phyloP scores from a whole-genome alignment of 306 rosid species.

The Malus sylvestris region DNA sequence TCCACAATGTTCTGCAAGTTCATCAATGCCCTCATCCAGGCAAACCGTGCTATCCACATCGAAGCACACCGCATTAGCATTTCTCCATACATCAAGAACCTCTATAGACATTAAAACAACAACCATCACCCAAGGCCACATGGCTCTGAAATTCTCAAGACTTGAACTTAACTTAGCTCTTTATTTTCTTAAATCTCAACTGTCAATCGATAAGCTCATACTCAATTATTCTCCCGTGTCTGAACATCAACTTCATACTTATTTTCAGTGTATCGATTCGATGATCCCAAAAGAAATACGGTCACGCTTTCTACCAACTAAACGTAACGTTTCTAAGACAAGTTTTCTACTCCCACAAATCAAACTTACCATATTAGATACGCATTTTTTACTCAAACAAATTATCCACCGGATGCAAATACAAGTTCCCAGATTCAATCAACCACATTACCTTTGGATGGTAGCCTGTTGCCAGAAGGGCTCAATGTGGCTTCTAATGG shows the following conservation, averaged over 20 bases:
- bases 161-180: not conserved
- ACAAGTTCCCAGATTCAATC: not conserved
- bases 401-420: not conserved
- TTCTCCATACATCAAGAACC: constrained; percentile 24
- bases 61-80: constrained; percentile 34
- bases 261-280: not conserved
- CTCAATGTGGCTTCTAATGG: constrained; percentile 19
- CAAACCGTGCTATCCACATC: constrained; percentile 68
- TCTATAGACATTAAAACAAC: constrained; percentile 1
- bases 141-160: not conserved
- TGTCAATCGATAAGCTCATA: not conserved
- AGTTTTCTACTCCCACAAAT: not conserved
- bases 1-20: constrained; percentile 87
- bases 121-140: not conserved
- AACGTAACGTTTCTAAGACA: not conserved
- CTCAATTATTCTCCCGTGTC: not conserved
- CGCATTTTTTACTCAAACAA: not conserved
- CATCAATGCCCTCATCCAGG: constrained; percentile 89
- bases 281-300: not conserved
- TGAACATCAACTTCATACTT: not conserved
- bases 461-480: constrained; percentile 18
- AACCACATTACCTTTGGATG: constrained; percentile 17
- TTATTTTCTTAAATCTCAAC: not conserved
- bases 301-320: constrained; percentile 1
- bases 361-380: not conserved